Evolutionary conservation across 129 eudicot genomes (phyloP), one percentile per base, ranked within the genome.

Genomic region (Lonicera japonica): DNA sequence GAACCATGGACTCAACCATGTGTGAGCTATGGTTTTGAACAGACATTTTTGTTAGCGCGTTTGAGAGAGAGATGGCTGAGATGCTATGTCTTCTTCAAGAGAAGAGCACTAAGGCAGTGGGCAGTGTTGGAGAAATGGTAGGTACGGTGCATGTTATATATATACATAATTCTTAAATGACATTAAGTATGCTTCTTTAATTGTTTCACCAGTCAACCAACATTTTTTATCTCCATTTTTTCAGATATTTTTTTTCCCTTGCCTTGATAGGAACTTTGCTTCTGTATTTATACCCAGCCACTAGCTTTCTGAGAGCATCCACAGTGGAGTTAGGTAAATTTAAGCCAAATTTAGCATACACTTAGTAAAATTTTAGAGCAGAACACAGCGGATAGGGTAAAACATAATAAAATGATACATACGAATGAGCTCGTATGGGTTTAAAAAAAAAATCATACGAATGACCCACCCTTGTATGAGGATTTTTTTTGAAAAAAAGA

Each of bases 11-110:
- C 52, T 70, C 63, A 21, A 21, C 23, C 13, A 2, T 38, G 17
- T 25, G n/a, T 12, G 54, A 29, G 50, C 13, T 59, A 21, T 59
- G 46, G 15, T 59, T 20, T 19, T 60, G 3, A 23, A 46, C 66
- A 64, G 58, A 24, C 69, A 71, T 69, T 46, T 15, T 15, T 48
- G 25, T 18, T 20, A 24, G 22, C 16, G 48, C 25, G 21, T 45
- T 3, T 48, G 41, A 11, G 43, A 25, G 60, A 25, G 53, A 48
- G 48, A 25, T 23, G 36, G 1, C 43, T 8, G 50, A 43, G 50
- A 43, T 8, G 50, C 50, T 2, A 43, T 29, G 36, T 29, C 4
- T 29, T 29, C 36, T 29, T 29, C 36, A 43, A 43, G 16, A 43
- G 43, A 38, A 38, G 43, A 10, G 43, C n/a, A 4, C 43, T 38